phyloP scores from a whole-genome alignment of 169 alveolate species.

The Eimeria acervulina region DNA sequence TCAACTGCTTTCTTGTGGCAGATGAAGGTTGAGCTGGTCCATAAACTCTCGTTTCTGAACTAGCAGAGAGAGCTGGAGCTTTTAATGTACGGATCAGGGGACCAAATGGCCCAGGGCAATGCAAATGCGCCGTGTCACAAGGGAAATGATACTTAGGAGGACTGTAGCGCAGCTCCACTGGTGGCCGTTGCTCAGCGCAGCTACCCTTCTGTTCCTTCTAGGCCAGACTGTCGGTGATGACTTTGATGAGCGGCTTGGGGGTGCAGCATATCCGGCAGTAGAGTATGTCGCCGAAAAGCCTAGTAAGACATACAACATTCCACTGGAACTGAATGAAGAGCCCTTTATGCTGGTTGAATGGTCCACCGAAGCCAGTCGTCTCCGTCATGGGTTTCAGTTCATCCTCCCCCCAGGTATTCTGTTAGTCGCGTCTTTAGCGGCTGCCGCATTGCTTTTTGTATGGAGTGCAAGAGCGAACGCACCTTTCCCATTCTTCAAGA shows the following conservation, averaged over 20 bases:
- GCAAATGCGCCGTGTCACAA: not conserved
- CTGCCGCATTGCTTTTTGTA: not conserved
- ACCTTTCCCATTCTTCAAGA: not conserved
- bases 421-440: not conserved
- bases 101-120: conserved; percentile 21
- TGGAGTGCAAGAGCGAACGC: not conserved
- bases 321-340: conserved; percentile 50
- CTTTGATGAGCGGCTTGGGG: not conserved
- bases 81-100: not conserved
- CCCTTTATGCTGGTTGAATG: conserved; percentile 27
- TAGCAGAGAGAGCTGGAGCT: not conserved
- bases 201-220: not conserved
- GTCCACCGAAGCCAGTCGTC: conserved; percentile 29
- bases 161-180: not conserved
- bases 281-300: conserved; percentile 13
- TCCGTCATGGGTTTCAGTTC: not conserved
- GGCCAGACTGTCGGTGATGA: not conserved
- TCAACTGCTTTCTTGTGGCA: not conserved
- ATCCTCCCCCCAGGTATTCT: conserved; percentile 28
- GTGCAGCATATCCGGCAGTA: conserved; percentile 38
- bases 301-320: not conserved
- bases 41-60: not conserved
- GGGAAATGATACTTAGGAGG: conserved; percentile 17
- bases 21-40: not conserved
- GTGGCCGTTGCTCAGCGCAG: not conserved